Conservation (phyloP, 169 alveolate species). For the Cryptosporidium muris region DNA sequence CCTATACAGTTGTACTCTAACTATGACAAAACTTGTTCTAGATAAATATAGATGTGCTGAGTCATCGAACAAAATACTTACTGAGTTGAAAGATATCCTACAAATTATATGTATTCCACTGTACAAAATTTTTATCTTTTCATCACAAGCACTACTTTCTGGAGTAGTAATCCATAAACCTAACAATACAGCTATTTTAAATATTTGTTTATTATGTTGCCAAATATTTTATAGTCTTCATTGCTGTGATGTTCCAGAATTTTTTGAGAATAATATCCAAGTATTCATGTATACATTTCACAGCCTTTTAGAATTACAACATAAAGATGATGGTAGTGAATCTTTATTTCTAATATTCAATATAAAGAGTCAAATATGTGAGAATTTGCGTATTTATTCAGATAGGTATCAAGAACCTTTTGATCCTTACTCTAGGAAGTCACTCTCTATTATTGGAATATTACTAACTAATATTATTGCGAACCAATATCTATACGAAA, state of each 20-base stretch:
- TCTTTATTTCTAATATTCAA: constrained; percentile 6
- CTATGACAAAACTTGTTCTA: constrained; percentile 36
- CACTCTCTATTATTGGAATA: constrained; percentile 52
- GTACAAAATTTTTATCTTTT: constrained; percentile 52
- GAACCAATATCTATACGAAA: constrained; percentile 1
- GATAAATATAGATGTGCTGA: constrained; percentile 67
- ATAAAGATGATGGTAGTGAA: constrained; percentile 15
- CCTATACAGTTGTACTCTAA: constrained; percentile 31
- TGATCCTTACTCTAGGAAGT: constrained; percentile 53
- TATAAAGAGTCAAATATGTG: constrained; percentile 53
- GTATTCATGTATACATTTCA: constrained; percentile 60
- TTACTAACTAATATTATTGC: constrained; percentile 47
- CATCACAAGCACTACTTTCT: constrained; percentile 41
- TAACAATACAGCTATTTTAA: constrained; percentile 9
- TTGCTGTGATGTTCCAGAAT: constrained; percentile 69
- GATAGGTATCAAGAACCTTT: constrained; percentile 69
- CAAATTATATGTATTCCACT: constrained; percentile 42
- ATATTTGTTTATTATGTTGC: constrained; percentile 35
- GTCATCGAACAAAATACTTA: constrained; percentile 44
- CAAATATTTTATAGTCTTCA: constrained; percentile 65
- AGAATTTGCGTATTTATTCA: constrained; percentile 54
- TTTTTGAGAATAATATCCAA: constrained; percentile 49
- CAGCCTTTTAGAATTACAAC: constrained; percentile 34
- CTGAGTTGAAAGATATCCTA: constrained; percentile 49
- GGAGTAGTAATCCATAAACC: not conserved